A percentile compares a stretch with the other conserved stretches of the same genome.
Conservation (phyloP, 2,329 filamentous ascomycete genomes). For the Aspergillus sp. region DNA sequence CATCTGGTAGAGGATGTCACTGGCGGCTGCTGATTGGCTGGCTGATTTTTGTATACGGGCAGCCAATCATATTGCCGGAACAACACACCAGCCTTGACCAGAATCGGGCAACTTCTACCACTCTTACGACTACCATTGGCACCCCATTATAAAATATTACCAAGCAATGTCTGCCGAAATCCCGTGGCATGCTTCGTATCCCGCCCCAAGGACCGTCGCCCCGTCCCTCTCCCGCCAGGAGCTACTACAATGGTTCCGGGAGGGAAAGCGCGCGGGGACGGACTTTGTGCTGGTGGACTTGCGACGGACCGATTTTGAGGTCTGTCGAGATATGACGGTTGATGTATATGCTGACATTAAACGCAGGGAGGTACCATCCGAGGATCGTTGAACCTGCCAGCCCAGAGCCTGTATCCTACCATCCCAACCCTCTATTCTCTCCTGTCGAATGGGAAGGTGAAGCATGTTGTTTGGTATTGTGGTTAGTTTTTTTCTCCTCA, state of each 20-base stretch:
- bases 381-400: constrained; percentile 43
- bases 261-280: constrained; percentile 16
- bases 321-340: constrained; percentile 12
- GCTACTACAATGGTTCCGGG: constrained; percentile 29
- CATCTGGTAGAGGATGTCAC: no score
- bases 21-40: no score
- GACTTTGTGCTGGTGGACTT: constrained; percentile 40
- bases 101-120: no score
- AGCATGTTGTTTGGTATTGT: constrained; percentile 33
- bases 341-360: constrained; percentile 1
- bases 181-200: constrained; percentile 36
- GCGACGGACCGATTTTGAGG: constrained; percentile 39
- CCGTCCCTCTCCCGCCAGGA: constrained; percentile 23
- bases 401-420: constrained; percentile 31
- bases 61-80: no score
- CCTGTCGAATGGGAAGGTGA: constrained; percentile 19
- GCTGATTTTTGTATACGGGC: no score
- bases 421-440: constrained; percentile 28
- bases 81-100: no score
- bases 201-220: constrained; percentile 22
- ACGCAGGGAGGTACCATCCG: constrained; percentile 49
- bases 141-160: no score
- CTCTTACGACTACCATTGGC: no score
- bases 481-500: constrained; percentile 19
- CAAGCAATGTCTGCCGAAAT: not conserved